Conservation (phyloP, 1,139 yeast species). For the Suhomyces terraborum region DNA sequence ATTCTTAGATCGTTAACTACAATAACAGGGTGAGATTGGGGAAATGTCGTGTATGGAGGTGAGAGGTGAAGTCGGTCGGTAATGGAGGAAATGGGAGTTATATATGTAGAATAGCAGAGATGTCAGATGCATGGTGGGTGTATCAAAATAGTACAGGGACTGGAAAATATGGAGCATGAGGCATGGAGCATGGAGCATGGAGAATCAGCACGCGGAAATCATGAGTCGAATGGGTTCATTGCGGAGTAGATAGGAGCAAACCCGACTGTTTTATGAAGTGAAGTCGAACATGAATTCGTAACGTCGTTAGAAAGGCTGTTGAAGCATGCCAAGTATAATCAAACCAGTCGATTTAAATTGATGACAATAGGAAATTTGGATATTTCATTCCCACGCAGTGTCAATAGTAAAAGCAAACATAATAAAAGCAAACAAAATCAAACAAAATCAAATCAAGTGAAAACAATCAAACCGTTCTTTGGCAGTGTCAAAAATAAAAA, state of each 20-base stretch:
- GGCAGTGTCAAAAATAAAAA: conserved; percentile 4
- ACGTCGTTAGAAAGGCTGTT: conserved; percentile 7
- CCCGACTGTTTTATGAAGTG: conserved; percentile 8
- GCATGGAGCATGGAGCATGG: conserved; percentile 1
- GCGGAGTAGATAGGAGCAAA: conserved; percentile 1
- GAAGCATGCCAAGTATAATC: conserved; percentile 13
- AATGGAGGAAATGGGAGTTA: conserved; percentile 6
- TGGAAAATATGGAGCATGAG: conserved; percentile 4
- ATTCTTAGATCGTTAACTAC: too few relatives aligned
- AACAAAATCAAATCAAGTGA: conserved; percentile 6
- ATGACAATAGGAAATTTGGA: conserved; percentile 4
- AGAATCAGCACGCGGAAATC: conserved; percentile 6
- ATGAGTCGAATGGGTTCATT: conserved; percentile 4
- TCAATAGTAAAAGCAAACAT: conserved; percentile 6
- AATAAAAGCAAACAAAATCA: conserved; percentile 1
- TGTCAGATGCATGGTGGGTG: neutral
- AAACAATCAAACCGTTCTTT: conserved; percentile 5
- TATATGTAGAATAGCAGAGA: neutral
- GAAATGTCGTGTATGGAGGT: conserved; percentile 5
- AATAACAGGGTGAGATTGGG: too few relatives aligned
- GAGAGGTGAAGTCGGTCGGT: neutral
- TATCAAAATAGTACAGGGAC: conserved; percentile 7
- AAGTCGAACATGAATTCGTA: conserved; percentile 12
- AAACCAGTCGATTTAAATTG: conserved; percentile 15
- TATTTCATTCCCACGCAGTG: conserved; percentile 4